Evolutionary conservation across 371 early-diverging fungal species (phyloP).

Genomic region (Hamiltosporidium tvaerminnensis): DNA sequence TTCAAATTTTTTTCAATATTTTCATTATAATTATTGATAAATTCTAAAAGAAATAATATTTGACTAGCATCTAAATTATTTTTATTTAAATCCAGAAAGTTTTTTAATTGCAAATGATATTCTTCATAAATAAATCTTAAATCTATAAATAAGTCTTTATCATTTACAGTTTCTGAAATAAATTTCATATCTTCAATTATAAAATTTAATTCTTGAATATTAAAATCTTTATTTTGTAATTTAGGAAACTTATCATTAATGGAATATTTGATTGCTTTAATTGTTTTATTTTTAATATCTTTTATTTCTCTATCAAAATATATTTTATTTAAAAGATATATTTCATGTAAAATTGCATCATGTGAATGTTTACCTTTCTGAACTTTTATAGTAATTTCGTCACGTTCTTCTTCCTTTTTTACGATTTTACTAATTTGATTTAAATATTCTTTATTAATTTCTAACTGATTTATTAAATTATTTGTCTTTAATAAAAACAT

Average conservation of each 20-base stretch:
- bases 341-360: slow-evolving; percentile 17
- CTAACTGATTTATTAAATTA: slow-evolving; percentile 24
- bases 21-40: slow-evolving; percentile 24
- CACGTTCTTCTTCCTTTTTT: slow-evolving; percentile 31
- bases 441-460: not conserved
- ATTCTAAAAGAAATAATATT: slow-evolving; percentile 36
- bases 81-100: slow-evolving; percentile 14
- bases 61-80: slow-evolving; percentile 36
- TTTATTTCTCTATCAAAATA: slow-evolving; percentile 5
- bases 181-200: too few species aligned
- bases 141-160: not conserved
- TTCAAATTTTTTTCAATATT: slow-evolving; percentile 29
- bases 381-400: slow-evolving; percentile 21
- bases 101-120: slow-evolving; percentile 31
- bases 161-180: too few species aligned
- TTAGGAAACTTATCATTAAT: slow-evolving; percentile 28
- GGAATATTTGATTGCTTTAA: slow-evolving; percentile 10
- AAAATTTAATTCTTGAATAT: not conserved
- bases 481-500: slow-evolving; percentile 13
- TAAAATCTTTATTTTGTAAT: slow-evolving; percentile 6
- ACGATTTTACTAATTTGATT: slow-evolving; percentile 11
- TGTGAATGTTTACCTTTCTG: slow-evolving; percentile 3
- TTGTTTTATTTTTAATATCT: slow-evolving; percentile 16
- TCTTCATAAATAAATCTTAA: slow-evolving; percentile 8
- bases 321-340: slow-evolving; percentile 16